Base-by-base conservation (phyloP, 73 alveolate genomes). In the Stentor roeselii region DNA sequence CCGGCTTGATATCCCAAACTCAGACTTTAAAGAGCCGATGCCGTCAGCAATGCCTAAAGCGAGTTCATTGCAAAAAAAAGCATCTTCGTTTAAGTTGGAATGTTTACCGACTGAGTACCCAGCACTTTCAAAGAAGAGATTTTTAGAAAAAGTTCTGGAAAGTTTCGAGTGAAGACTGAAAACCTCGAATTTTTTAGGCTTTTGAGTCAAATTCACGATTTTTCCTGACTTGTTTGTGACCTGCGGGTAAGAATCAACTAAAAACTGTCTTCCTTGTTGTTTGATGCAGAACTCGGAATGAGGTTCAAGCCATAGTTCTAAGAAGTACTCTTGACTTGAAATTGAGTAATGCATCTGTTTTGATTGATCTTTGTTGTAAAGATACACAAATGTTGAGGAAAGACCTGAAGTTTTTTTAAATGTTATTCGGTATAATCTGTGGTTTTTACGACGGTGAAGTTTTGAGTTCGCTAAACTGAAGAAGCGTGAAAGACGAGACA, bases 41-140 rank as follows among this genome's bases (percentile, higher is more conserved):
- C 80, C 80, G 34, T 67, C 80, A 21, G 80, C 80, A 67, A 67
- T 34, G 37, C 80, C 80, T 27, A 67, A 27, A 30, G 41, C 80
- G 14, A n/a, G 14, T 67, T 67, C 37, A 27, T 36, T 21, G 37
- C 80, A 67, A 67, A 67, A 67, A 34, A 30, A 67, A 0, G 80
- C 80, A 2, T 67, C 80, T 67, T 67, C 80, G 2, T 67, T 67
- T 21, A 67, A 21, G 34, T 67, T 21, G n/a, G 41, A 2, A 1
- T 30, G 27, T 67, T 67, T 67, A n/a, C 80, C 80, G 11, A 21
- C 27, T 2, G 80, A 67, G 37, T 21, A 32, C 37, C 80, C 80
- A 27, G n/a, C 80, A 34, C 80, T 30, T n/a, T 21, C 37, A 67
- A 67, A 67, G 21, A 21, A 21, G 34, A 11, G 67, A 50, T 50